Evolutionary conservation across 2,329 filamentous ascomycete species (phyloP).

Genomic region (Aspergillus quadricinctus): DNA sequence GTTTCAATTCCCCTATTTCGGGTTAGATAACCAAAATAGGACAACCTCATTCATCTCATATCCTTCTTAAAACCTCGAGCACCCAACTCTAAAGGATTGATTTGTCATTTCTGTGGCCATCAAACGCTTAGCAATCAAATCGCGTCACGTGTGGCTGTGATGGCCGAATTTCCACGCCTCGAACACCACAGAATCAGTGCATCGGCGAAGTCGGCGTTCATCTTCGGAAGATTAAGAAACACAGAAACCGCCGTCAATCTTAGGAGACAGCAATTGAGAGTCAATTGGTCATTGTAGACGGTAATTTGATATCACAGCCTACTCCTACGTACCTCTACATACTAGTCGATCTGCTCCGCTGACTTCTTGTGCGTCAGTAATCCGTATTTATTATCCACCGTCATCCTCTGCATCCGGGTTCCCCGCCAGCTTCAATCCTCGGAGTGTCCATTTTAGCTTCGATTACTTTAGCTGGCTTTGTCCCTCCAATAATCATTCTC

Average conservation of each 20-base stretch:
- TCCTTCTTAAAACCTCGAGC: too few species aligned
- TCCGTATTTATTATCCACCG: not conserved
- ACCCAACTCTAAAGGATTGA: not conserved
- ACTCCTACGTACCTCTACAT: too few species aligned
- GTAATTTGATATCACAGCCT: not conserved
- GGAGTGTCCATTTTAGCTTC: not conserved
- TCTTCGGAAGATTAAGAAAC: not conserved
- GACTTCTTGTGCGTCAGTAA: not conserved
- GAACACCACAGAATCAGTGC: not conserved
- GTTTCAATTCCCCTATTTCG: not conserved
- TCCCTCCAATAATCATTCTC: not conserved
- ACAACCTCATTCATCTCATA: not conserved
- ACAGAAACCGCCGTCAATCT: not conserved
- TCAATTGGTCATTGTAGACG: not conserved
- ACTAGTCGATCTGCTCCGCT: not conserved
- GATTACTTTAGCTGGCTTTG: not conserved
- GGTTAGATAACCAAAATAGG: not conserved
- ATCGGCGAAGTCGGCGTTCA: not conserved
- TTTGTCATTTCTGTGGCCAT: not conserved
- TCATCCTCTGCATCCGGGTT: not conserved
- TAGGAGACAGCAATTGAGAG: not conserved
- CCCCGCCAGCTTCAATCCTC: constrained; percentile 1
- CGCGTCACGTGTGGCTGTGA: not conserved
- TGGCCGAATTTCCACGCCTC: not conserved
- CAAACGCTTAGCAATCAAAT: not conserved